Conservation (phyloP, 805 yeast species). For the Suhomyces prunicola region DNA sequence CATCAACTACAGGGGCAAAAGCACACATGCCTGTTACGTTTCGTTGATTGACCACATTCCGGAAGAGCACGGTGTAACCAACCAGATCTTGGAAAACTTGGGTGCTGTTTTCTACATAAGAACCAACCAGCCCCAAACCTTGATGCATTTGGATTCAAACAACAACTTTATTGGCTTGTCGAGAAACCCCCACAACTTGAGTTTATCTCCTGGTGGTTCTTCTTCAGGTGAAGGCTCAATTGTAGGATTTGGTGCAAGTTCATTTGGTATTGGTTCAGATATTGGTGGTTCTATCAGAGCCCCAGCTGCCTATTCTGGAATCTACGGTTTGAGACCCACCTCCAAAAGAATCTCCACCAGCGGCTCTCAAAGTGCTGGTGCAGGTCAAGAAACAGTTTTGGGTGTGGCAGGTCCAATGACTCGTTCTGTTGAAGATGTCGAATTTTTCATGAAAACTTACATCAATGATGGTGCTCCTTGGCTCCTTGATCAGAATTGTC, state of each 20-base stretch:
- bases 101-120: conserved; percentile 62
- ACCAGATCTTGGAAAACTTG: conserved; percentile 44
- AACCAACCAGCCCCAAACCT: conserved; percentile 65
- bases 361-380: conserved; percentile 53
- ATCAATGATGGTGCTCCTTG: conserved; percentile 66
- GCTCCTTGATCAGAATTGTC: conserved; percentile 45
- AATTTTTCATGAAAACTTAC: conserved; percentile 61
- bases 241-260: conserved; percentile 57
- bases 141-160: conserved; percentile 66
- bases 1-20: conserved; percentile 49
- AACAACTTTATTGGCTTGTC: conserved; percentile 61
- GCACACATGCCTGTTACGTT: conserved; percentile 61
- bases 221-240: conserved; percentile 72
- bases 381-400: conserved; percentile 63
- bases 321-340: conserved; percentile 63
- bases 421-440: conserved; percentile 62
- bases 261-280: conserved; percentile 65
- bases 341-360: conserved; percentile 45
- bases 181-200: conserved; percentile 55
- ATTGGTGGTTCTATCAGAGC: conserved; percentile 70
- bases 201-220: conserved; percentile 66
- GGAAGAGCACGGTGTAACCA: conserved; percentile 43
- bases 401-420: conserved; percentile 71
- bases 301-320: conserved; percentile 65
- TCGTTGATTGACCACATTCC: conserved; percentile 48